Evolutionary conservation across 2,329 filamentous ascomycete species (phyloP).

Genomic region (Gremmenia infestans): DNA sequence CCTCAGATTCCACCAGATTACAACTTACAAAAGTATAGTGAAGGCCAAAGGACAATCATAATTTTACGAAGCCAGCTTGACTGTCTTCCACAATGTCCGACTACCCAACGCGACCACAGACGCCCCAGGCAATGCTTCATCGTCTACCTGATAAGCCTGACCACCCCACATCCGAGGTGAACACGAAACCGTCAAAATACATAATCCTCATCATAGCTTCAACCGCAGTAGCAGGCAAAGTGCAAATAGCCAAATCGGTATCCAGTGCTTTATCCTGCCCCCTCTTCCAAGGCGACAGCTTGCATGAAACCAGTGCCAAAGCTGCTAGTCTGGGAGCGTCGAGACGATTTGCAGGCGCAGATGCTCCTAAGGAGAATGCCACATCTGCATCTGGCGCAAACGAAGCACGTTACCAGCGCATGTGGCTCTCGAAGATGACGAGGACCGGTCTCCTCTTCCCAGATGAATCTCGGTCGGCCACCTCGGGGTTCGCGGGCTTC

Average conservation of each 20-base stretch:
- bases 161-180: background rate
- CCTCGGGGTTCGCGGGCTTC: constrained; percentile 30
- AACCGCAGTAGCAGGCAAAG: constrained; percentile 27
- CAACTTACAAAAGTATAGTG: too few species aligned
- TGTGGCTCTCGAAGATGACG: constrained; percentile 33
- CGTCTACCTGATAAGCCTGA: constrained; percentile 26
- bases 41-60: too few species aligned
- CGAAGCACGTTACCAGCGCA: constrained; percentile 28
- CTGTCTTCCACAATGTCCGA: background rate
- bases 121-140: constrained; percentile 25
- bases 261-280: constrained; percentile 26
- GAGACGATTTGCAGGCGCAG: background rate
- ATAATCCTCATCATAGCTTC: constrained; percentile 28
- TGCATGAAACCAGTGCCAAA: constrained; percentile 30
- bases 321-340: constrained; percentile 23
- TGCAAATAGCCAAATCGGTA: constrained; percentile 28
- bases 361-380: background rate
- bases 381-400: constrained; percentile 11
- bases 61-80: too few species aligned
- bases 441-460: constrained; percentile 31
- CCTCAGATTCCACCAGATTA: too few species aligned
- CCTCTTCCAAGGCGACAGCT: constrained; percentile 29
- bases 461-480: constrained; percentile 30
- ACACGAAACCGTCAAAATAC: constrained; percentile 21
- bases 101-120: constrained; percentile 15